A percentile compares a stretch with the other conserved stretches of the same genome.
These are phyloP conservation scores for Ampelocalamus luodianensis DNA, from an alignment of 176 grass and related monocot genomes.

Conservation along the genomic window DNA sequence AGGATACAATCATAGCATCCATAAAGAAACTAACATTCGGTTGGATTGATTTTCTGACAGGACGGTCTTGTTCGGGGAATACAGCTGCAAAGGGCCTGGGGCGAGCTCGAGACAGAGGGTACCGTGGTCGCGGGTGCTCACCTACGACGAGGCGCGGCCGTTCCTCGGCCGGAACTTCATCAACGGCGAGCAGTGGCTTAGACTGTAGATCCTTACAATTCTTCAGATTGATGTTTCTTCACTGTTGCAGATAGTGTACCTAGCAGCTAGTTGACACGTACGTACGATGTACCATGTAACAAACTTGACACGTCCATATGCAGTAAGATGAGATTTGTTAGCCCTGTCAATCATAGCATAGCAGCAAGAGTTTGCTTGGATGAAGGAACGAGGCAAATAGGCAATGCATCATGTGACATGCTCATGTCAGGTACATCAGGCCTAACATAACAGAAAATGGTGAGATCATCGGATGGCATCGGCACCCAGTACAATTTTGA, in stretches of 20 bases:
- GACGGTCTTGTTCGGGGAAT: constrained; percentile 81
- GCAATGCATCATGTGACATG: constrained; percentile 38
- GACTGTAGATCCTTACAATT: constrained; percentile 49
- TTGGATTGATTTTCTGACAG: constrained; percentile 42
- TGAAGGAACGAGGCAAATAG: constrained; percentile 24
- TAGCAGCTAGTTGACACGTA: constrained; percentile 26
- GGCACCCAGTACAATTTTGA: constrained; percentile 12
- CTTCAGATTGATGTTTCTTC: neutral
- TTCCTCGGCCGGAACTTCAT: constrained; percentile 75
- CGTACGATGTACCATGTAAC: constrained; percentile 39
- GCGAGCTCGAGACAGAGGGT: constrained; percentile 63
- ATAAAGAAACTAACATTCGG: constrained; percentile 9
- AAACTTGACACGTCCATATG: constrained; percentile 35
- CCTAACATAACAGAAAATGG: constrained; percentile 49
- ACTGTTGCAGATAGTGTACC: constrained; percentile 31
- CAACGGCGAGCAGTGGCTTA: constrained; percentile 82
- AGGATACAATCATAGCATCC: neutral
- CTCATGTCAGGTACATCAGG: constrained; percentile 22
- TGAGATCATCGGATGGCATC: constrained; percentile 34
- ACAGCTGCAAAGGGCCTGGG: constrained; percentile 71
- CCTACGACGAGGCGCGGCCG: constrained; percentile 70
- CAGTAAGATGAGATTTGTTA: constrained; percentile 14
- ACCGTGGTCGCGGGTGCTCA: constrained; percentile 78
- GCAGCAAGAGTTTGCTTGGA: constrained; percentile 19
- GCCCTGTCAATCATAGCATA: neutral